phyloP scores from a whole-genome alignment of 106 monocot genomes.

The Dendrobium officinale region DNA sequence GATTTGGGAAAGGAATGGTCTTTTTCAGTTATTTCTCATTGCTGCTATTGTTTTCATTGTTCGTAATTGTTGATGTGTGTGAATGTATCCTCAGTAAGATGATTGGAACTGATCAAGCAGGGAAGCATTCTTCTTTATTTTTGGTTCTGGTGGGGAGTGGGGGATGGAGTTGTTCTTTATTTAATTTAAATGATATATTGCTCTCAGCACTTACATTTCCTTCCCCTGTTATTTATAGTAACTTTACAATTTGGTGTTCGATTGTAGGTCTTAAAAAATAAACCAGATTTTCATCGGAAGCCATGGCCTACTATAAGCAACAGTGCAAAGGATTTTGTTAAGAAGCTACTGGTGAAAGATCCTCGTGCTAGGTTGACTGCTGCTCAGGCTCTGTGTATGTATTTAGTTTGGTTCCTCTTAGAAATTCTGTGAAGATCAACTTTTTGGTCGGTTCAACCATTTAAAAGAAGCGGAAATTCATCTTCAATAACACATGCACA shows the following conservation, averaged over 20 bases:
- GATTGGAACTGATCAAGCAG: too few relatives aligned
- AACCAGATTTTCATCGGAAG: constrained; percentile 86
- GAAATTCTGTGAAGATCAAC: background rate
- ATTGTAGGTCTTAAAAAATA: constrained; percentile 72
- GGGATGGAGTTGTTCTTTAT: background rate
- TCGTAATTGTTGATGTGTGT: too few relatives aligned
- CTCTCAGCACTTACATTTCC: background rate
- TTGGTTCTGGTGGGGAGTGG: too few relatives aligned
- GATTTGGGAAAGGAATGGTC: too few relatives aligned
- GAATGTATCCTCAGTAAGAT: too few relatives aligned
- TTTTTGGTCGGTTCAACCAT: background rate
- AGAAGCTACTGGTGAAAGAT: constrained; percentile 88
- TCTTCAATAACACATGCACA: background rate
- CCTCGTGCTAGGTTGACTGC: constrained; percentile 87
- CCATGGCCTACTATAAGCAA: constrained; percentile 90
- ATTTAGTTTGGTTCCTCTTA: constrained; percentile 9
- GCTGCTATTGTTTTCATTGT: too few relatives aligned
- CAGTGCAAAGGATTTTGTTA: constrained; percentile 89
- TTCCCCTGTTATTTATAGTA: background rate
- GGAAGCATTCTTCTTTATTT: too few relatives aligned
- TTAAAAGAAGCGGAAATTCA: background rate
- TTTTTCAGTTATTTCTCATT: too few relatives aligned
- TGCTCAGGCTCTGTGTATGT: constrained; percentile 96
- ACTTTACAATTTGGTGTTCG: constrained; percentile 1
- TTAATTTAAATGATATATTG: background rate